Conservation (phyloP, 164 flowering plant genomes). For the Annona squamosa region DNA sequence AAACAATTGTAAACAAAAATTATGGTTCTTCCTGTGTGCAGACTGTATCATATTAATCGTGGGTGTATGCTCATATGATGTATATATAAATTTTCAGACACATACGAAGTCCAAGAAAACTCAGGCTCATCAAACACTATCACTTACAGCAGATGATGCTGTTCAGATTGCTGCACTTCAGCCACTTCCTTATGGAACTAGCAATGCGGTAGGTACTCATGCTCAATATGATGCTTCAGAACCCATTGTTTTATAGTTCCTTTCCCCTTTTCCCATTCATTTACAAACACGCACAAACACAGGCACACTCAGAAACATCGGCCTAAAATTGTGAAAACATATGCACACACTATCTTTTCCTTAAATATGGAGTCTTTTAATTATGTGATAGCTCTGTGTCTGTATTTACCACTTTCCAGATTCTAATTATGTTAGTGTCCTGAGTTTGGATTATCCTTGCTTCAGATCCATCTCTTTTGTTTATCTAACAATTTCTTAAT, state of each 20-base stretch:
- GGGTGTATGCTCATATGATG: background rate
- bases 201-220: conserved; percentile 43
- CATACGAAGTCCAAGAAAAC: conserved; percentile 44
- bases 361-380: background rate
- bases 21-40: background rate
- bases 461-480: too few relatives aligned
- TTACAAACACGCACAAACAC: too few relatives aligned
- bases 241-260: background rate
- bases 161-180: conserved; percentile 38
- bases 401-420: background rate
- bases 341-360: background rate
- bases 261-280: background rate
- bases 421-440: too few relatives aligned
- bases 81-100: conserved; percentile 41
- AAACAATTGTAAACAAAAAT: background rate
- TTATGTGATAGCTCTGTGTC: background rate
- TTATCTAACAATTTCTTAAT: too few relatives aligned
- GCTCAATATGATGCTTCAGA: background rate
- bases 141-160: conserved; percentile 30
- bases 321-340: background rate
- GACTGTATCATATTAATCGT: background rate
- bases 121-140: conserved; percentile 11
- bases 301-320: too few relatives aligned
- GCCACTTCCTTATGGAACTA: conserved; percentile 68
- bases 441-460: too few relatives aligned